Base-by-base conservation (phyloP, 2,329 filamentous ascomycete species). In the Penicillium sp. region DNA sequence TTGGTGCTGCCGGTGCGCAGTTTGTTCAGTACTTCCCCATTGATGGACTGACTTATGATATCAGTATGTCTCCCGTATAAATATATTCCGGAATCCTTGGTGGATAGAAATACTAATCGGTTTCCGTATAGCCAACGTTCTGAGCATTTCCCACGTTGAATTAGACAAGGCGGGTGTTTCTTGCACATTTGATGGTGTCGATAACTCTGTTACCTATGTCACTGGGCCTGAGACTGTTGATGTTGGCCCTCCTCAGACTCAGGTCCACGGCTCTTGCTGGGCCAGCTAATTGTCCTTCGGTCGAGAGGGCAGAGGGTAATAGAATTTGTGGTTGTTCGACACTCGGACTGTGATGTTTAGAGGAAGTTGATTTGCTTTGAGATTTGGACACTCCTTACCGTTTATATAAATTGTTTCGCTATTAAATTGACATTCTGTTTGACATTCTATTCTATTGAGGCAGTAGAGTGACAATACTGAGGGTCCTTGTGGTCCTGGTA, bases 231-330 rank as follows among this genome's bases (percentile, higher is more conserved):
- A 62, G 4, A 66, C 59, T 23, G 66, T 69, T 6, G 62, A 66
- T 63, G 68, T 72, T 55, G 69, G 67, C 26, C 67, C 69, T 42
- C 69, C 69, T 6, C 69, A 71, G 56, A 62, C 67, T 10, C 68
- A 71, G 46, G 39, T 64, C 33, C 53, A 45, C 35, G 60, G 52
- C 11, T 23, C 27, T 21, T 57, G 54, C 54, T 31, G 35, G 31
- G 13, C 14, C 13, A 10, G n/a, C 33, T 37, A 25, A 35, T 25
- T 19, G 8, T 1, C 39, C 19, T 21, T 42, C 31, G 6, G 10
- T 11, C 4, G n/a, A 13, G 23, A n/a, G n/a, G n/a, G n/a, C n/a
- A n/a, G n/a, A n/a, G n/a, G 19, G 19, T 7, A 19, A n/a, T 21
- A 42, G 9, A 42, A 7, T 4, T n/a, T 10, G 16, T 3, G 9